Percentiles rank a stretch among this genome's conserved stretches.
phyloP scores from a whole-genome alignment of 1,284 basidiomycete genomes.

The Trametes pubescens region DNA sequence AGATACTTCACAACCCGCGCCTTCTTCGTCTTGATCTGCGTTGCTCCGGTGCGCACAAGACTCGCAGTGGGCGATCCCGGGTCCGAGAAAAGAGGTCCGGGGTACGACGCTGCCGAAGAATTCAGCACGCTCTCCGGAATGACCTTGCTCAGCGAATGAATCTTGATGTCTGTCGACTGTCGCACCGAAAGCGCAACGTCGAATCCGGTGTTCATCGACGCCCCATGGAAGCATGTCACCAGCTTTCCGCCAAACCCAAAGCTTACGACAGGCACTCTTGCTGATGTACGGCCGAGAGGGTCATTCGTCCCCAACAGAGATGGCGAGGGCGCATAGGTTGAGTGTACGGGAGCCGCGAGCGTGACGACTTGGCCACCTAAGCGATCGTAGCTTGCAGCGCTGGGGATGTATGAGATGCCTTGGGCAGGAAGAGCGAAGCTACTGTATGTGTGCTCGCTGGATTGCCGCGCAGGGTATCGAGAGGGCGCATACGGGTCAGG shows the following conservation, averaged over 20 bases:
- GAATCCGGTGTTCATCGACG: constrained; percentile 73
- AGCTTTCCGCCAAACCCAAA: constrained; percentile 93
- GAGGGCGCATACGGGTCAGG: constrained; percentile 54
- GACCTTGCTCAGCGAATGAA: constrained; percentile 73
- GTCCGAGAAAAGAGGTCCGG: constrained; percentile 88
- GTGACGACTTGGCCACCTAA: constrained; percentile 50
- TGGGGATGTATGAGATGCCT: constrained; percentile 14
- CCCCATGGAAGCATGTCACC: constrained; percentile 86
- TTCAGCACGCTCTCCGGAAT: constrained; percentile 75
- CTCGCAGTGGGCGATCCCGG: constrained; percentile 70
- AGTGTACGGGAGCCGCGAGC: constrained; percentile 53
- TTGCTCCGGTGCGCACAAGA: constrained; percentile 72
- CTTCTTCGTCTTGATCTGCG: constrained; percentile 85
- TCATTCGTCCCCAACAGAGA: constrained; percentile 85
- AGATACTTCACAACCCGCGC: constrained; percentile 82
- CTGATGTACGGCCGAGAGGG: constrained; percentile 77
- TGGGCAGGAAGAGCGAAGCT: constrained; percentile 29
- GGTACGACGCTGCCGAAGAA: constrained; percentile 67
- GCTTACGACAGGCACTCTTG: constrained; percentile 80
- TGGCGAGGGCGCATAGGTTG: constrained; percentile 77
- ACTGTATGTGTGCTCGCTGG: constrained; percentile 32
- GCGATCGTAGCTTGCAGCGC: constrained; percentile 28
- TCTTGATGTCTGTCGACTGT: constrained; percentile 72
- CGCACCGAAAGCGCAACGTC: constrained; percentile 80
- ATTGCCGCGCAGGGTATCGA: constrained; percentile 36